Conservation (phyloP, 176 grass and related monocot genomes). For the Elymus sibiricus region DNA sequence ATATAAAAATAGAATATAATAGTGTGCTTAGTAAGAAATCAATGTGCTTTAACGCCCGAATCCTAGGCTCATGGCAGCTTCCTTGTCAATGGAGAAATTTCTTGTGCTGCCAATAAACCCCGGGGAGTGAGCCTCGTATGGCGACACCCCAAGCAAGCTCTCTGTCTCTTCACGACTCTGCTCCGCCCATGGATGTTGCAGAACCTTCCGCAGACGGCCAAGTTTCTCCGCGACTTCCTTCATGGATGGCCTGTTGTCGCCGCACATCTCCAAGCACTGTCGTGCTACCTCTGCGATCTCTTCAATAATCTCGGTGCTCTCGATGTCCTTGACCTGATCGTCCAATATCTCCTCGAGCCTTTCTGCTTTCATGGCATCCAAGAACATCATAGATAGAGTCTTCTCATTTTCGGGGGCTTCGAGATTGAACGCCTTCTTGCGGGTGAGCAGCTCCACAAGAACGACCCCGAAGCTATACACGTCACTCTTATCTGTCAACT, state of each 20-base stretch:
- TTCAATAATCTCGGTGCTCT: neutral
- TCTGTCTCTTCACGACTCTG: too few relatives aligned
- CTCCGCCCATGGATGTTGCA: too few relatives aligned
- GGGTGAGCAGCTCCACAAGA: neutral
- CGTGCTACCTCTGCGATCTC: neutral
- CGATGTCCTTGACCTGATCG: neutral
- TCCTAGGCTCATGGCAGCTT: neutral
- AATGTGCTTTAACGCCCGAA: neutral
- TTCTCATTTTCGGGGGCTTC: neutral
- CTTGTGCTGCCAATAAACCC: neutral
- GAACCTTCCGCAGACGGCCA: neutral
- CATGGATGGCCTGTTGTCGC: neutral
- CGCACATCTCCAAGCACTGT: neutral
- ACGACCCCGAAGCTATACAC: neutral
- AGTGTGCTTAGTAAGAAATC: too few relatives aligned
- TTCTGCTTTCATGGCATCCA: neutral
- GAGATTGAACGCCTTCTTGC: neutral
- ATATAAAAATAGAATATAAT: too few relatives aligned
- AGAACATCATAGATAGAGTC: neutral
- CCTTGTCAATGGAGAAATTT: neutral
- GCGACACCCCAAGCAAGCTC: neutral
- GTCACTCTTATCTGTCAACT: neutral
- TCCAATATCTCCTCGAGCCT: neutral
- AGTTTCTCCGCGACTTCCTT: neutral
- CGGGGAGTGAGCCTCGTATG: too few relatives aligned